These are phyloP conservation scores for Citrus unshiu DNA, from an alignment of 345 rosid species.

Conservation along the genomic window DNA sequence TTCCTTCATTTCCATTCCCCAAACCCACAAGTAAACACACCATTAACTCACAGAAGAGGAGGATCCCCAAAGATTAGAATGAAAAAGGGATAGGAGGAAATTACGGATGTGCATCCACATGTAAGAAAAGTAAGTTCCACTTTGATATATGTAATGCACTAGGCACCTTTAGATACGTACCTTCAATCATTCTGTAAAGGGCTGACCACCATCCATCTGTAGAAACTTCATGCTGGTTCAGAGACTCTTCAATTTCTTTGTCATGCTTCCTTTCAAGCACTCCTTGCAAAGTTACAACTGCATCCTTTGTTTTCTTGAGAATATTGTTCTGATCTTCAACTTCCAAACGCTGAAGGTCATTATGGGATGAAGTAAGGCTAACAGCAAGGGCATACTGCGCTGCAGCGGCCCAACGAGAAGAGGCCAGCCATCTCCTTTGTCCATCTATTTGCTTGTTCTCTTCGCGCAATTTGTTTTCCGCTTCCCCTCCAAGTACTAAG, in stretches of 20 bases:
- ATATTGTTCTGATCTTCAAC: conserved; percentile 49
- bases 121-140: neutral
- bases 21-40: no score
- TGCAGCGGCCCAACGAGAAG: conserved; percentile 87
- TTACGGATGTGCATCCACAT: neutral
- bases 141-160: neutral
- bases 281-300: conserved; percentile 62
- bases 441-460: conserved; percentile 54
- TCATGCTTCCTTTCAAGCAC: conserved; percentile 84
- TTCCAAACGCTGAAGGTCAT: conserved; percentile 59
- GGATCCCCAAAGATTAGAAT: neutral
- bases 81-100: neutral
- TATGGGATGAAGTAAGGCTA: conserved; percentile 68
- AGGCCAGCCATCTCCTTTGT: conserved; percentile 66
- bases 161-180: conserved; percentile 24
- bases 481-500: conserved; percentile 55
- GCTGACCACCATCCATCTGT: conserved; percentile 89
- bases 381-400: conserved; percentile 69
- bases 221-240: conserved; percentile 47
- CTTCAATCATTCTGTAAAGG: conserved; percentile 83
- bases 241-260: conserved; percentile 49
- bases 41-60: neutral
- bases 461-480: conserved; percentile 38
- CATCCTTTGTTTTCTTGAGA: conserved; percentile 71
- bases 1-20: no score